These are phyloP conservation scores for Alliaria petiolata DNA, from an alignment of 345 rosid genomes.

Conservation along the genomic window DNA sequence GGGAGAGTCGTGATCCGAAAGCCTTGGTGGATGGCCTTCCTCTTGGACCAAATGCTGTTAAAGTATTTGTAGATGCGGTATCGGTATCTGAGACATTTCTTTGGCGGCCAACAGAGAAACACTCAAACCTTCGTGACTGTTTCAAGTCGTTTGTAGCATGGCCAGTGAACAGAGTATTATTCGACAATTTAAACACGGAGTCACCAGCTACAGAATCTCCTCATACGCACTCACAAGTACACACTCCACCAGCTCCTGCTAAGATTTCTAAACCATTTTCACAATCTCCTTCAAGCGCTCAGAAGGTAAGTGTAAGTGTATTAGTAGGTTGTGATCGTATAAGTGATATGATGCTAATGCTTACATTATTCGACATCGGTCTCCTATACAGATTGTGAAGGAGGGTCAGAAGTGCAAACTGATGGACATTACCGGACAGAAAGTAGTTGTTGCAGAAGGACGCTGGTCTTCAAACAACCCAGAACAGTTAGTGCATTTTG, in stretches of 20 bases:
- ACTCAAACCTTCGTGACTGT: not conserved
- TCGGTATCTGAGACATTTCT: not conserved
- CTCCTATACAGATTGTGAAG: not conserved
- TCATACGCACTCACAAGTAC: not conserved
- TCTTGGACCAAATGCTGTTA: not conserved
- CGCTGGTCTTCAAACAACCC: not conserved
- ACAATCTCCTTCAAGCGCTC: not conserved
- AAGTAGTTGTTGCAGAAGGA: not conserved
- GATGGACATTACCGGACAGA: not conserved
- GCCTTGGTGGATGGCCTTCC: not conserved
- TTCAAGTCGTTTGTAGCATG: not conserved
- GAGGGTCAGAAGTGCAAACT: not conserved
- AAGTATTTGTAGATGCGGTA: not conserved
- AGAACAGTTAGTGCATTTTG: not conserved
- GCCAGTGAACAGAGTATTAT: not conserved
- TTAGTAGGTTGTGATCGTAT: too few relatives aligned
- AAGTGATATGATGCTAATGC: too few relatives aligned
- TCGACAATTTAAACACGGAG: not conserved
- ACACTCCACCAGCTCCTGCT: not conserved
- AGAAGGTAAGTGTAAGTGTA: not conserved
- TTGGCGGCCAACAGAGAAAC: not conserved
- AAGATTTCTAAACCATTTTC: not conserved
- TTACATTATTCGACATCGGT: not conserved
- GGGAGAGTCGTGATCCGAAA: not conserved
- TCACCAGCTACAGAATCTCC: not conserved